Evolutionary conservation across 495 filamentous ascomycete species (phyloP), one percentile per base, ranked within the genome.

Genomic region (Podospora sp.): DNA sequence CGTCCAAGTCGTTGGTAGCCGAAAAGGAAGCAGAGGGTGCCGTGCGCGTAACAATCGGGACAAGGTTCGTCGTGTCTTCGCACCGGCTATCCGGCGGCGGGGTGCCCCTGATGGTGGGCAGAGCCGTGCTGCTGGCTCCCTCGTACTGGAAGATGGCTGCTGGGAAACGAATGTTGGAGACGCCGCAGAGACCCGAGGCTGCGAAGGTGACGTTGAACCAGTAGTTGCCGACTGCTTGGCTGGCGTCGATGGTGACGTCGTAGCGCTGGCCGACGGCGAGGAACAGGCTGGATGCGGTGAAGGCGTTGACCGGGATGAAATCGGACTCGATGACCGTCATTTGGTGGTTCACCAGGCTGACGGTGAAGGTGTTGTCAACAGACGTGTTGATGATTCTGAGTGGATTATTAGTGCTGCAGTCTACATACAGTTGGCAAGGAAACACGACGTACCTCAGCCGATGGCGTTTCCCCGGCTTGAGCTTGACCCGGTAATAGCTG

Each of bases 211-310:
- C 61, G 27, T 63, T 63, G 46, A 63, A 63, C 61, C 61, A 63
- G 61, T 63, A 63, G 24, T 52, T 63, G 2, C 61, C 61, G 6
- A 63, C 61, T 20, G 57, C 55, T 60, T 85, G 78, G 58, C 84
- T 79, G 1, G 87, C 88, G 49, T 81, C 81, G 33, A 91, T 79
- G 55, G 90, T 82, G 20, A 91, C 76, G 66, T 90, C 83, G 72
- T 89, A 89, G 24, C 89, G 81, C 72, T 90, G 86, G 1, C 86
- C 88, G 68, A 90, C 88, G 24, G 70, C 82, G 33, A 91, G 78
- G 6, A 74, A 72, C n/a, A 89, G 63, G 9, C 75, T 71, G 6
- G 73, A 55, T n/a, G 72, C 73, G 25, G 66, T 64, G 29, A 79
- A 84, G 1, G 84, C 81, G 12, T 72, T 67, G 36, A 86, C 79